Evolutionary conservation across 345 rosid species (phyloP).

Genomic region (Hevea brasiliensis): DNA sequence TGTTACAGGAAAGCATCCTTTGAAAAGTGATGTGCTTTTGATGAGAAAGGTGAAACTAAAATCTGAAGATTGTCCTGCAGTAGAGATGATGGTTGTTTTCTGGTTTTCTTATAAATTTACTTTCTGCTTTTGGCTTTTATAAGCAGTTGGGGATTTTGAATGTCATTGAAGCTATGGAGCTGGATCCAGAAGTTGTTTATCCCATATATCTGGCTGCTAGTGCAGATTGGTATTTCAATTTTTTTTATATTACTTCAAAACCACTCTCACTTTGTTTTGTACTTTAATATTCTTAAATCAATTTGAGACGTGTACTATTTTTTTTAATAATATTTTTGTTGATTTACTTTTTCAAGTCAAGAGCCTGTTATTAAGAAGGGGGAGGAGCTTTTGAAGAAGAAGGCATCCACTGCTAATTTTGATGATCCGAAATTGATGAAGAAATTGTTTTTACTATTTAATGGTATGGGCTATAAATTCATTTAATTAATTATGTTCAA

Average conservation of each 20-base stretch:
- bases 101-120: background rate
- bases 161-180: slow-evolving; percentile 76
- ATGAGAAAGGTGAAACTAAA: slow-evolving; percentile 63
- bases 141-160: slow-evolving; percentile 85
- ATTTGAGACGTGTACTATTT: slow-evolving; percentile 14
- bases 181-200: slow-evolving; percentile 72
- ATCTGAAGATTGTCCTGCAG: slow-evolving; percentile 16
- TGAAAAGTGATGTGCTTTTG: slow-evolving; percentile 67
- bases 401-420: slow-evolving; percentile 66
- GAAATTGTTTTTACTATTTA: slow-evolving; percentile 66
- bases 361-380: slow-evolving; percentile 82
- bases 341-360: slow-evolving; percentile 58
- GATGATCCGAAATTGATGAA: slow-evolving; percentile 72
- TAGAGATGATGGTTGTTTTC: background rate
- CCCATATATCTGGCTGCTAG: slow-evolving; percentile 74
- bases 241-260: slow-evolving; percentile 15
- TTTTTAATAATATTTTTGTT: slow-evolving; percentile 23
- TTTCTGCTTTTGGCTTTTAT: slow-evolving; percentile 19
- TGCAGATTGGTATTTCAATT: slow-evolving; percentile 59
- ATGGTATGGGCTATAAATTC: slow-evolving; percentile 53
- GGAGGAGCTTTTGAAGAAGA: slow-evolving; percentile 82
- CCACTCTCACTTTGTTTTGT: background rate
- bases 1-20: slow-evolving; percentile 64
- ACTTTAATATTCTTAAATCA: slow-evolving; percentile 8
- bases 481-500: background rate